Conservation (phyloP, 2,329 filamentous ascomycete species). For the Grosmannia penicillata region DNA sequence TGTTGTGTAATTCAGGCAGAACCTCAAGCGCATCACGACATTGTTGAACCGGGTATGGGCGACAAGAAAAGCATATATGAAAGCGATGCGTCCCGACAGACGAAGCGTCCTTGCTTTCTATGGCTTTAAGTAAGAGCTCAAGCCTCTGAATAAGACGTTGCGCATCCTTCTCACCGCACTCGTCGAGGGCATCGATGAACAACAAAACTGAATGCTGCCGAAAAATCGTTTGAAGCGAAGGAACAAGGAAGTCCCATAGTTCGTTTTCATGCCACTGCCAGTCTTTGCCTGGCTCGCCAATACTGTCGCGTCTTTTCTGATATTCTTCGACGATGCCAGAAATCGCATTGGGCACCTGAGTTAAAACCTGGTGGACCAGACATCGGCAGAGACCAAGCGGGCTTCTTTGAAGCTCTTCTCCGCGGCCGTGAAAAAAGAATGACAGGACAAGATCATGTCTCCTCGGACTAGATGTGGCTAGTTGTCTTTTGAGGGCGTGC, state of each 20-base stretch:
- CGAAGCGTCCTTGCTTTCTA: constrained; percentile 8
- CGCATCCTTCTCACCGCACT: constrained; percentile 15
- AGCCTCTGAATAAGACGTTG: constrained; percentile 10
- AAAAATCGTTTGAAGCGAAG: constrained; percentile 8
- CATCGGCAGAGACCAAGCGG: constrained; percentile 19
- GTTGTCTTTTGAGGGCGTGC: constrained; percentile 13
- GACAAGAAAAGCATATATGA: constrained; percentile 18
- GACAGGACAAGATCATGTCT: constrained; percentile 13
- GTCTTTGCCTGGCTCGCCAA: constrained; percentile 5
- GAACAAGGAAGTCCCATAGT: background rate
- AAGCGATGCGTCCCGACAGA: constrained; percentile 1
- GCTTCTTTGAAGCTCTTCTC: constrained; percentile 16
- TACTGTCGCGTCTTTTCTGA: background rate
- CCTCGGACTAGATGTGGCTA: background rate
- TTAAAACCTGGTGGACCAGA: constrained; percentile 18
- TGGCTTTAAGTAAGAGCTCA: constrained; percentile 11
- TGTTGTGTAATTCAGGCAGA: constrained; percentile 16
- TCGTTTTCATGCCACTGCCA: background rate
- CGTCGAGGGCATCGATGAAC: constrained; percentile 22
- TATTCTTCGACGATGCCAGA: constrained; percentile 5
- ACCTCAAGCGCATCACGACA: constrained; percentile 12
- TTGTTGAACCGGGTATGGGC: constrained; percentile 17
- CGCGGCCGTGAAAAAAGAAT: constrained; percentile 23
- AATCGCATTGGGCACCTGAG: constrained; percentile 10
- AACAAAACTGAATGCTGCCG: constrained; percentile 11